Base-by-base conservation (phyloP, 129 eudicot genomes). In the Flaveria sonorensis region DNA sequence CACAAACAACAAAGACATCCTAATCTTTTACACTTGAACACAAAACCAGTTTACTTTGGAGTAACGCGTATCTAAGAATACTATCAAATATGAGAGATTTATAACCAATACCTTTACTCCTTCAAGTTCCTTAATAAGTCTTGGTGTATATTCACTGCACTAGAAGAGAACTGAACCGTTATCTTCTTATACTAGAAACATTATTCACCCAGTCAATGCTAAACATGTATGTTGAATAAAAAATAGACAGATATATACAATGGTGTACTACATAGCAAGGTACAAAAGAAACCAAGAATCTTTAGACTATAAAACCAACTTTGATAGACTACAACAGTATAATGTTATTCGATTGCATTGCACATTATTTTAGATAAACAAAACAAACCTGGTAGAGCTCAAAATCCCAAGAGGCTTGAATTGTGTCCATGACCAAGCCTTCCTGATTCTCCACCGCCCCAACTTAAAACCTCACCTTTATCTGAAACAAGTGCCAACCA, bases 371-470 rank as follows among this genome's bases (percentile, higher is more conserved):
- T 43, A 56, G 52, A 57, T 18, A 43, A 32, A 28, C 32, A 71
- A 74, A 42, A 40, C 18, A 36, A 56, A 93, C 98, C 98, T 91
- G 83, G 83, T 77, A 68, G 84, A 84, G 61, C 81, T 87, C 20
- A 87, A 69, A 93, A 84, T 8, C 97, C 97, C 51, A 91, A 84
- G 47, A 91, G 72, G 89, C 92, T 86, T 2, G 97, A 75, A 55
- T 87, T 80, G 84, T 86, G 90, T 78, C 96, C 98, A 81, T 94
- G 98, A 70, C 98, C 98, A 72, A 94, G 97, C 80, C 97, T 87
- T 71, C 98, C 98, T 0, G 89, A 87, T 62, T 85, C 91, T 83
- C 96, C 98, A 62, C 83, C 93, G 39, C 98, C 98, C 98, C 98
- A 94, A 81, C 96, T 94, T 82, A 94, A 81, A 40, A 88, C 85